Base-by-base conservation (phyloP, 257 asterid genomes). In the Solanum verrucosum region DNA sequence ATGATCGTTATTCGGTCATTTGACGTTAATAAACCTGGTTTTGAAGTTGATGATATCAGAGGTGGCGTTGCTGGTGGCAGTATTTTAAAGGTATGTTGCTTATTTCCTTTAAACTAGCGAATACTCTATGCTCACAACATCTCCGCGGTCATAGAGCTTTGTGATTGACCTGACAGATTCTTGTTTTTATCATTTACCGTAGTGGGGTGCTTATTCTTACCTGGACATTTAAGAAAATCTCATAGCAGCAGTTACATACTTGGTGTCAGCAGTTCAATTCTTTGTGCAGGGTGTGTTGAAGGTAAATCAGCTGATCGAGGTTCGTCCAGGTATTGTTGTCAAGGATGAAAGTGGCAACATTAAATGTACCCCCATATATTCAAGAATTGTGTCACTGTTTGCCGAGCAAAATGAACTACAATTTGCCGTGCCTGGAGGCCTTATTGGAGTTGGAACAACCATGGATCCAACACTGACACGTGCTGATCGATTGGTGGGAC, bases 51-150 rank as follows among this genome's bases (percentile, higher is more conserved):
- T 95, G 98, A 97, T 21, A 95, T 97, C 63, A 93, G 87, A 91
- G 99, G 99, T 89, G 99, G 99, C 68, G 99, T 97, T 90, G 99
- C 99, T 88, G 99, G 99, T 91, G 99, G 99, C 65, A 96, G 99
- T 88, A 97, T 97, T 86, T 93, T 97, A 78, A 94, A 97, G 99
- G 99, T 94, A 90, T 67, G 78, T 85, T 29, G 56, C 35, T 78
- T 85, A 20, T 44, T 59, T 16, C 59, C 70, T 35, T 49, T 29
- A 4, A 46, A 29, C 70, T 81, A 25, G 67, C 27, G 52, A 49
- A 16, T 16, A 34, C 1, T 1, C 68, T 46, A 27, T 34, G 11
- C 38, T 46, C 15, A 9, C 65, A 25, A 29, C 18, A 49, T 82
- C 70, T 82, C 68, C 21, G 14, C 4, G 10, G 70, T 52, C 70